phyloP scores from a whole-genome alignment of 2,329 filamentous ascomycete species.

The Fonsecaea monophora region DNA sequence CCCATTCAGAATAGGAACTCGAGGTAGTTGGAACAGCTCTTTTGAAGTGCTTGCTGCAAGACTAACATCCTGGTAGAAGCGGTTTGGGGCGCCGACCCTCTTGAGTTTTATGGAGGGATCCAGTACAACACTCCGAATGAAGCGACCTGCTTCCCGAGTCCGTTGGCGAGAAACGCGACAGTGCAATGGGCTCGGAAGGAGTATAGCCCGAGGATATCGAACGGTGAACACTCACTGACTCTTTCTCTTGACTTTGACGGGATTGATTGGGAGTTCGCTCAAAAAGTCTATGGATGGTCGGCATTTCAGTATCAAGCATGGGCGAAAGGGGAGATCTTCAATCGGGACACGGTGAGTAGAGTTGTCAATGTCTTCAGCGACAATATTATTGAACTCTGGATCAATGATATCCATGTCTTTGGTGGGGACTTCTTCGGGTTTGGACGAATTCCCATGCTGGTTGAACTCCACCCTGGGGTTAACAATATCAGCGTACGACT shows the following conservation, averaged over 20 bases:
- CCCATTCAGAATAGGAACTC: constrained; percentile 64
- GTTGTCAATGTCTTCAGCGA: constrained; percentile 55
- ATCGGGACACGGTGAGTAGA: constrained; percentile 28
- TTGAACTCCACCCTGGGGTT: constrained; percentile 57
- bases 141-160: constrained; percentile 55
- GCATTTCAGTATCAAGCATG: constrained; percentile 66
- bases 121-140: constrained; percentile 53
- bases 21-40: constrained; percentile 51
- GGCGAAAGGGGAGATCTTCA: constrained; percentile 54
- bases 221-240: constrained; percentile 45
- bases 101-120: constrained; percentile 62
- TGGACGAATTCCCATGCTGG: constrained; percentile 57
- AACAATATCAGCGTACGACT: constrained; percentile 62
- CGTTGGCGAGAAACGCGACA: constrained; percentile 58
- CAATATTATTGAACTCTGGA: constrained; percentile 60
- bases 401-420: constrained; percentile 60
- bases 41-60: neutral
- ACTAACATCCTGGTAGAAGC: constrained; percentile 53
- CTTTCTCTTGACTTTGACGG: constrained; percentile 57
- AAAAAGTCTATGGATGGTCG: constrained; percentile 64
- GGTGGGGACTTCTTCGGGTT: constrained; percentile 65
- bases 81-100: constrained; percentile 65
- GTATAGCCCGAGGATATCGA: constrained; percentile 41
- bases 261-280: constrained; percentile 62
- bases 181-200: constrained; percentile 57